Conservation (phyloP, 2,329 filamentous ascomycete genomes). For the Diplodia corticola region DNA sequence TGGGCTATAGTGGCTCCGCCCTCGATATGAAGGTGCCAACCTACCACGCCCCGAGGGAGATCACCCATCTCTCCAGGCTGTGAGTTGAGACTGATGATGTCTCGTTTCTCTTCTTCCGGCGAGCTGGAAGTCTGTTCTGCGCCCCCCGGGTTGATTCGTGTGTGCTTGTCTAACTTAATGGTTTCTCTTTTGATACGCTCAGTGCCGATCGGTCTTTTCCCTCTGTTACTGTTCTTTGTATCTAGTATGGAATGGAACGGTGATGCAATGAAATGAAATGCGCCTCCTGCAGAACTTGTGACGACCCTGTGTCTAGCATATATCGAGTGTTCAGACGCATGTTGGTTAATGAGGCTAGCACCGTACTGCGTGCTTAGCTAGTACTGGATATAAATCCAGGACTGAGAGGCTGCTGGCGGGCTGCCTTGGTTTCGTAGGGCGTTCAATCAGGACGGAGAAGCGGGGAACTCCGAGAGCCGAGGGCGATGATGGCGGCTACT, state of each 20-base stretch:
- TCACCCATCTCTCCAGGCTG: constrained; percentile 44
- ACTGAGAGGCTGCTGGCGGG: background rate
- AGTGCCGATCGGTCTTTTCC: constrained; percentile 13
- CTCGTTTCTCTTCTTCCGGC: background rate
- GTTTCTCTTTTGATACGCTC: background rate
- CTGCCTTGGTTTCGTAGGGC: no score
- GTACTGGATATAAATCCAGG: background rate
- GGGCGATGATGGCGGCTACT: background rate
- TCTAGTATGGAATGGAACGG: background rate
- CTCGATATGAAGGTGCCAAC: constrained; percentile 72
- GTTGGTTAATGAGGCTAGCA: no score
- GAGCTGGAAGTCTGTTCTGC: background rate
- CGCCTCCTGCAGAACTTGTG: background rate
- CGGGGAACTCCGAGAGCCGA: no score
- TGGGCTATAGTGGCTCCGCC: constrained; percentile 70
- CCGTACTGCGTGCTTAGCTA: background rate
- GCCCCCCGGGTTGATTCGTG: background rate
- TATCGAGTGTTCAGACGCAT: background rate
- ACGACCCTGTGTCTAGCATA: background rate
- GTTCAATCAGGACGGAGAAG: no score
- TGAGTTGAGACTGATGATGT: constrained; percentile 28
- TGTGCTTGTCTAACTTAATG: background rate
- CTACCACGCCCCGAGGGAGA: constrained; percentile 50
- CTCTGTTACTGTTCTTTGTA: constrained; percentile 17
- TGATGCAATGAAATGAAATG: background rate